Conservation (phyloP, 2,329 filamentous ascomycete genomes). For the Hypoxylon sp. region DNA sequence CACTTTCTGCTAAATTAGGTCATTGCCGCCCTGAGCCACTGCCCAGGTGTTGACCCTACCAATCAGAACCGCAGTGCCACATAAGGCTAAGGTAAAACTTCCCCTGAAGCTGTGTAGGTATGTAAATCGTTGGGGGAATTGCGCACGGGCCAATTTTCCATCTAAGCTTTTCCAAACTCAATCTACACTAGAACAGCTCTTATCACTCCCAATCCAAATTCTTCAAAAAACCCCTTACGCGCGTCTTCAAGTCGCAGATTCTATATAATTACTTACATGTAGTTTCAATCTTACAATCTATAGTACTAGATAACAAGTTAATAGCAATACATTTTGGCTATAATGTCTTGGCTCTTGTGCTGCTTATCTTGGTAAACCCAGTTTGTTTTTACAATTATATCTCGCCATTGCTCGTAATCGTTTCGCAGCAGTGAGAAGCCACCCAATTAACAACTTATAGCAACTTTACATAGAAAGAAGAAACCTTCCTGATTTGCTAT, state of each 20-base stretch:
- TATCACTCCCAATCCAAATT: not conserved
- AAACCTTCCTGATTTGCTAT: not conserved
- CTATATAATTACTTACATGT: not conserved
- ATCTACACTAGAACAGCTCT: slow-evolving; percentile 1
- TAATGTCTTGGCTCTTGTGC: too few species aligned
- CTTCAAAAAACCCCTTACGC: slow-evolving; percentile 6
- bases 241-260: not conserved
- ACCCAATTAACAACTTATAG: not conserved
- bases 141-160: slow-evolving; percentile 25
- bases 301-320: too few species aligned
- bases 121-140: slow-evolving; percentile 2
- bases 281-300: too few species aligned
- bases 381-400: too few species aligned
- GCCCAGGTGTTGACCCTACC: slow-evolving; percentile 1
- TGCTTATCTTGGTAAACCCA: too few species aligned
- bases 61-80: slow-evolving; percentile 31
- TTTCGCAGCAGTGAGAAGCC: not conserved
- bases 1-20: slow-evolving; percentile 37
- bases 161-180: not conserved
- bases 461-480: not conserved
- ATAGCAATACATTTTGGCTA: too few species aligned
- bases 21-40: slow-evolving; percentile 33
- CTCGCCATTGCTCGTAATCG: too few species aligned
- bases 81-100: slow-evolving; percentile 33
- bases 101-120: slow-evolving; percentile 35